A percentile compares a stretch with the other conserved stretches of the same genome.
phyloP scores from a whole-genome alignment of 768 basidiomycete species.

The Imleria badia region DNA sequence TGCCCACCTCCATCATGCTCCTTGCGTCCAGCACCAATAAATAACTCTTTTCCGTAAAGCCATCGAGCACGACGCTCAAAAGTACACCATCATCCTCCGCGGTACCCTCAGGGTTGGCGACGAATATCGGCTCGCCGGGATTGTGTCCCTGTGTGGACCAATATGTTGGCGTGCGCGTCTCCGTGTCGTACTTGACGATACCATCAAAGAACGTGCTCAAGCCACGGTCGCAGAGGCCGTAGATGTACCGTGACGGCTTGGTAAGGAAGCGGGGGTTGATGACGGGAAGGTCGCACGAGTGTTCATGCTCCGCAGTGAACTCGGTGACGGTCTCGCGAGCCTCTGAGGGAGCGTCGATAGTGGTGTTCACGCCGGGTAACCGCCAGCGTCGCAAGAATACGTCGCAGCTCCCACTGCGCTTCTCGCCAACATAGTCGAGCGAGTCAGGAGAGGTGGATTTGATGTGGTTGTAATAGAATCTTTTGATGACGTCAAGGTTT shows the following conservation, averaged over 20 bases:
- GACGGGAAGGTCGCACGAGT: constrained; percentile 37
- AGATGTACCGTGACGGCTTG: constrained; percentile 34
- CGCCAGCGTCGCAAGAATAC: constrained; percentile 32
- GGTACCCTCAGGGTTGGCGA: constrained; percentile 27
- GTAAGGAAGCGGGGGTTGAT: constrained; percentile 33
- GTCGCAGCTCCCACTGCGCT: constrained; percentile 12
- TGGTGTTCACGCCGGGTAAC: constrained; percentile 25
- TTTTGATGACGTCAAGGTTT: constrained; percentile 32
- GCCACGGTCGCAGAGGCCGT: constrained; percentile 28
- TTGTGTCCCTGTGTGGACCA: constrained; percentile 32
- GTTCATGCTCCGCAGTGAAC: constrained; percentile 24
- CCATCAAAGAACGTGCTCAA: constrained; percentile 35
- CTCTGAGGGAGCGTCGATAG: constrained; percentile 13
- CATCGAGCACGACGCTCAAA: constrained; percentile 38
- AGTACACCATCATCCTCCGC: constrained; percentile 39
- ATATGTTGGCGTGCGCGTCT: constrained; percentile 18
- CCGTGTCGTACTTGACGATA: constrained; percentile 37
- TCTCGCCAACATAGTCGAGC: constrained; percentile 27
- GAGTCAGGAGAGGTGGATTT: constrained; percentile 26
- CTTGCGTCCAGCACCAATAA: constrained; percentile 38
- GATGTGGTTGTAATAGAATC: constrained; percentile 31
- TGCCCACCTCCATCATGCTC: constrained; percentile 36
- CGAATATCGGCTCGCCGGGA: constrained; percentile 40
- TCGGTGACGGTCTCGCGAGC: constrained; percentile 18
- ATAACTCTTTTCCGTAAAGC: constrained; percentile 30